Percentiles rank a stretch among this genome's conserved stretches.
phyloP scores from a whole-genome alignment of 169 alveolate species.

The Cryptosporidium ryanae region DNA sequence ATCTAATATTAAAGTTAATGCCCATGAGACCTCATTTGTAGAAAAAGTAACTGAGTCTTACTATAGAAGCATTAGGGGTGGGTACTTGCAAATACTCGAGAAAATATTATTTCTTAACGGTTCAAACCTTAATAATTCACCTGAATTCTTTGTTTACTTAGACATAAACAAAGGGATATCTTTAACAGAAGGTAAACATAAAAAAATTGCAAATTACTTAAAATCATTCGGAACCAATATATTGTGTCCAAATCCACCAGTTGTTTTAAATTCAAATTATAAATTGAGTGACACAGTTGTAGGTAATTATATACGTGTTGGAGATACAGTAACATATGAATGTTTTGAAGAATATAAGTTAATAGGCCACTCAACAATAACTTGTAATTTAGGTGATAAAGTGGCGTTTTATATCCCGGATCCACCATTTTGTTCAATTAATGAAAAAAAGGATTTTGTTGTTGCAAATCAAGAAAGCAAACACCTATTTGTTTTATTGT shows the following conservation, averaged over 20 bases:
- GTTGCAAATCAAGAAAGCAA: background rate
- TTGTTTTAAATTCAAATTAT: constrained; percentile 34
- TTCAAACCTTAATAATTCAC: background rate
- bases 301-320: constrained; percentile 59
- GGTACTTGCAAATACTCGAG: constrained; percentile 37
- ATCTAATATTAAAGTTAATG: constrained; percentile 1
- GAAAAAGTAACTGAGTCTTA: constrained; percentile 16
- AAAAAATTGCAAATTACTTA: constrained; percentile 15
- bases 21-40: background rate
- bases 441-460: background rate
- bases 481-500: background rate
- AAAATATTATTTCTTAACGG: constrained; percentile 19
- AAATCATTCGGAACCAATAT: constrained; percentile 49
- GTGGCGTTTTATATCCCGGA: constrained; percentile 50
- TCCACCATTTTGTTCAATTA: constrained; percentile 26
- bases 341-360: constrained; percentile 38
- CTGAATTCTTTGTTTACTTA: background rate
- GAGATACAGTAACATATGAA: constrained; percentile 73
- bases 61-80: constrained; percentile 19
- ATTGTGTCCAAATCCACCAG: constrained; percentile 70
- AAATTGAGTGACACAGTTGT: constrained; percentile 62
- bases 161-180: constrained; percentile 46
- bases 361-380: constrained; percentile 32
- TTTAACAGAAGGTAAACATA: constrained; percentile 36
- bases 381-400: constrained; percentile 57